These are phyloP conservation scores for Oligophagozyma castellii DNA, from an alignment of 1,139 yeast genomes.

Conservation along the genomic window DNA sequence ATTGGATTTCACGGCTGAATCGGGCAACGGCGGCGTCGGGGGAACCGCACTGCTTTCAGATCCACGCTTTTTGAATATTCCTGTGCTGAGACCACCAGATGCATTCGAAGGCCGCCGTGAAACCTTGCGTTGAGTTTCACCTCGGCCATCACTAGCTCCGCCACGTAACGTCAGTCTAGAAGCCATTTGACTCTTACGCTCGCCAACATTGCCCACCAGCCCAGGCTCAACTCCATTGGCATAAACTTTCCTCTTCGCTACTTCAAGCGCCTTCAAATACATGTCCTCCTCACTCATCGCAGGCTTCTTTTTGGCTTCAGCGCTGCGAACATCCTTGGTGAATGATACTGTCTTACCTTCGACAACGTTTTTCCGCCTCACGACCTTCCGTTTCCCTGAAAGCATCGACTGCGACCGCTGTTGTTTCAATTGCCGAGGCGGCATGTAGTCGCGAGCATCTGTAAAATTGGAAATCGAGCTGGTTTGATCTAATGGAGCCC, in stretches of 20 bases:
- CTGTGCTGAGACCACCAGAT: neutral
- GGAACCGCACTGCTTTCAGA: neutral
- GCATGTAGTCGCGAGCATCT: constrained; percentile 18
- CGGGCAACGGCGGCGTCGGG: neutral
- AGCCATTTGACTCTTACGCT: constrained; percentile 11
- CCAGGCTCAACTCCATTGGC: neutral
- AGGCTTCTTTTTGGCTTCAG: constrained; percentile 4
- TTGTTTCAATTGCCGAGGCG: too few relatives aligned
- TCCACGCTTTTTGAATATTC: neutral
- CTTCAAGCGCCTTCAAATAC: constrained; percentile 23
- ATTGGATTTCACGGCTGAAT: neutral
- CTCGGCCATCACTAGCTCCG: neutral
- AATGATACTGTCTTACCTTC: too few relatives aligned
- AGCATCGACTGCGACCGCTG: too few relatives aligned
- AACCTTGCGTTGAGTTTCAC: neutral
- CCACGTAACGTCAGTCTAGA: constrained; percentile 14
- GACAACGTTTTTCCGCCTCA: too few relatives aligned
- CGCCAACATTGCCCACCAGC: neutral
- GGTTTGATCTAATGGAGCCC: constrained; percentile 12
- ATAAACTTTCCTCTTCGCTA: constrained; percentile 23
- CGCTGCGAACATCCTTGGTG: constrained; percentile 1
- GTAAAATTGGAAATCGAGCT: constrained; percentile 17
- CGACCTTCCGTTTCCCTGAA: too few relatives aligned
- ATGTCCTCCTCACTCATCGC: constrained; percentile 20
- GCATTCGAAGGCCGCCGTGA: neutral